Percentiles rank a stretch among this genome's conserved stretches.
These are phyloP conservation scores for Neonectria ditissima DNA, from an alignment of 2,329 filamentous ascomycete genomes.

Conservation along the genomic window DNA sequence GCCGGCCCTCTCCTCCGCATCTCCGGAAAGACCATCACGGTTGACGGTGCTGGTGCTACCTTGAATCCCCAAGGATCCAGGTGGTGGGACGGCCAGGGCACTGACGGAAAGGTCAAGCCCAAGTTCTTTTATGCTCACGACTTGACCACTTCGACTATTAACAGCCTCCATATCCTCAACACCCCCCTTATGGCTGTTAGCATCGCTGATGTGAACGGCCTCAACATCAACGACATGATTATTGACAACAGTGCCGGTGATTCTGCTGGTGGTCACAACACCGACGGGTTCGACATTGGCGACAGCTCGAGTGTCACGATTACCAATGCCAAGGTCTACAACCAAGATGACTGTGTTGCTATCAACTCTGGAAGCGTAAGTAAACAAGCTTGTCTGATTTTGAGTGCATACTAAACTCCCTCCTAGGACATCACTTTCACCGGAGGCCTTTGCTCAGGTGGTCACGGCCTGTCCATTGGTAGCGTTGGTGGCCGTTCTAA, in stretches of 20 bases:
- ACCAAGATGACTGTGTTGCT: slow-evolving; percentile 72
- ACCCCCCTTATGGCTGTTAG: slow-evolving; percentile 57
- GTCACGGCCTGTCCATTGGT: slow-evolving; percentile 58
- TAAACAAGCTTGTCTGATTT: rapidly evolving
- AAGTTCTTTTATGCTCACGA: slow-evolving; percentile 42
- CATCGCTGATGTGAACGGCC: slow-evolving; percentile 50
- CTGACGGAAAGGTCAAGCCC: slow-evolving; percentile 36
- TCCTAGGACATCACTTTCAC: slow-evolving; percentile 57
- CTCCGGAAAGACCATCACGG: slow-evolving; percentile 36
- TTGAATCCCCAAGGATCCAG: slow-evolving; percentile 37
- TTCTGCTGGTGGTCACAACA: slow-evolving; percentile 60
- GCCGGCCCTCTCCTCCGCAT: slow-evolving; percentile 38
- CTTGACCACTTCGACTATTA: slow-evolving; percentile 49
- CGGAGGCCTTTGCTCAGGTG: slow-evolving; percentile 57
- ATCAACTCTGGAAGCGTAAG: slow-evolving; percentile 61
- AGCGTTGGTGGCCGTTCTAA: slow-evolving; percentile 59
- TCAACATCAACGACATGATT: slow-evolving; percentile 52
- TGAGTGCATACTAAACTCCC: not conserved
- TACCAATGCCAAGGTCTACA: slow-evolving; percentile 64
- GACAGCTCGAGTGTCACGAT: slow-evolving; percentile 63
- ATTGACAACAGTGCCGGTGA: slow-evolving; percentile 55
- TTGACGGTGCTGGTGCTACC: slow-evolving; percentile 39
- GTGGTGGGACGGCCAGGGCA: slow-evolving; percentile 41
- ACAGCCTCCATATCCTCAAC: slow-evolving; percentile 54
- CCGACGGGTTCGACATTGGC: slow-evolving; percentile 70